Conservation (phyloP, 2,329 filamentous ascomycete genomes). For the Colletotrichum coccodes region DNA sequence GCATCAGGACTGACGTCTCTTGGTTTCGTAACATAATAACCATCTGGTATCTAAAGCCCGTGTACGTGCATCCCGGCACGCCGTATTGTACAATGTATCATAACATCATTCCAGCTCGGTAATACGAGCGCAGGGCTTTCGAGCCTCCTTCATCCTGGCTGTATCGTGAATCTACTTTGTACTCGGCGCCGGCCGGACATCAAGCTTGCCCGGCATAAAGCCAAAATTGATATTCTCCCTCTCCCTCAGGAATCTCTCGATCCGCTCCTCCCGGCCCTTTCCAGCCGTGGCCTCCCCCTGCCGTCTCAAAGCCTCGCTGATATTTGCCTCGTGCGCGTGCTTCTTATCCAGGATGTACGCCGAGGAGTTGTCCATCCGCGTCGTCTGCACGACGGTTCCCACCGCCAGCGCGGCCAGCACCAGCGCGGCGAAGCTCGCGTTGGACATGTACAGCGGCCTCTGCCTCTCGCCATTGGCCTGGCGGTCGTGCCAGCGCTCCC, state of each 20-base stretch:
- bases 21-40: background rate
- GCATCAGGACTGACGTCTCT: background rate
- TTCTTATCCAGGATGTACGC: constrained; percentile 73
- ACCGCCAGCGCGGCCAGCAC: constrained; percentile 72
- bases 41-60: background rate
- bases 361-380: constrained; percentile 72
- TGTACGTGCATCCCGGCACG: constrained; percentile 10
- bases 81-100: constrained; percentile 23
- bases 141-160: background rate
- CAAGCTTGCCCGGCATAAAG: constrained; percentile 39
- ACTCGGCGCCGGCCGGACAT: constrained; percentile 1
- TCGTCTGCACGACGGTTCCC: constrained; percentile 78
- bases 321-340: constrained; percentile 73
- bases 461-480: constrained; percentile 58
- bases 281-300: constrained; percentile 63
- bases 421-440: constrained; percentile 80
- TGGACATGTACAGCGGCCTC: constrained; percentile 76
- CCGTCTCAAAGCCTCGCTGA: constrained; percentile 67
- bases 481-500: constrained; percentile 81
- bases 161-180: background rate
- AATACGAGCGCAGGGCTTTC: background rate
- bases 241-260: constrained; percentile 81
- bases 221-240: constrained; percentile 63
- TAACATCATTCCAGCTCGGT: constrained; percentile 19
- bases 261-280: constrained; percentile 70